Conservation (phyloP, 169 alveolate genomes). For the Eimeria sp. region DNA sequence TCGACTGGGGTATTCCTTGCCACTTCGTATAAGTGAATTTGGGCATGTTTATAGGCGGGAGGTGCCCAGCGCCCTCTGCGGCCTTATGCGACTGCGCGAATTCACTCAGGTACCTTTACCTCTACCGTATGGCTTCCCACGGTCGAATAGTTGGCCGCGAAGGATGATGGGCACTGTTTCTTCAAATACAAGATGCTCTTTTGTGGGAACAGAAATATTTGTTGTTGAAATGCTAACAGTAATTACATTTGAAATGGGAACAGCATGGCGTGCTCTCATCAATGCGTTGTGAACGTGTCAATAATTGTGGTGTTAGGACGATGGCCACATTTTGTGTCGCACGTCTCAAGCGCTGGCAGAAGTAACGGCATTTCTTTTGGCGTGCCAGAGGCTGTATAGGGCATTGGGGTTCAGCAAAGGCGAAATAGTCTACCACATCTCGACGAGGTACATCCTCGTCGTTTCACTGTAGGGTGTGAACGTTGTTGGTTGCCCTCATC, state of each 20-base stretch:
- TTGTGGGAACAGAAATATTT: not conserved
- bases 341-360: slow-evolving; percentile 33
- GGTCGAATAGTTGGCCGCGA: not conserved
- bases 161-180: not conserved
- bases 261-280: not conserved
- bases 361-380: slow-evolving; percentile 29
- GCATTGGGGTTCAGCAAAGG: slow-evolving; percentile 21
- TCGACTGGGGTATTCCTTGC: slow-evolving; percentile 87
- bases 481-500: not conserved
- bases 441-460: slow-evolving; percentile 17
- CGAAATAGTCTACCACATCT: slow-evolving; percentile 8
- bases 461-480: not conserved
- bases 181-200: not conserved
- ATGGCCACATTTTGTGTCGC: slow-evolving; percentile 80
- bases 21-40: slow-evolving; percentile 99
- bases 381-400: slow-evolving; percentile 38
- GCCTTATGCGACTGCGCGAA: slow-evolving; percentile 93
- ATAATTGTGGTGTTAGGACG: slow-evolving; percentile 42
- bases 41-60: slow-evolving; percentile 99
- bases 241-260: not conserved
- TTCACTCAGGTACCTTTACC: slow-evolving; percentile 71
- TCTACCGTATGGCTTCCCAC: not conserved
- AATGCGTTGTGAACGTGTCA: not conserved
- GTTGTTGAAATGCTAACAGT: not conserved
- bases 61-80: slow-evolving; percentile 98